A percentile compares a stretch with the other conserved stretches of the same genome.
These are phyloP conservation scores for Tricholoma bakamatsutake DNA, from an alignment of 768 basidiomycete species.

Conservation along the genomic window DNA sequence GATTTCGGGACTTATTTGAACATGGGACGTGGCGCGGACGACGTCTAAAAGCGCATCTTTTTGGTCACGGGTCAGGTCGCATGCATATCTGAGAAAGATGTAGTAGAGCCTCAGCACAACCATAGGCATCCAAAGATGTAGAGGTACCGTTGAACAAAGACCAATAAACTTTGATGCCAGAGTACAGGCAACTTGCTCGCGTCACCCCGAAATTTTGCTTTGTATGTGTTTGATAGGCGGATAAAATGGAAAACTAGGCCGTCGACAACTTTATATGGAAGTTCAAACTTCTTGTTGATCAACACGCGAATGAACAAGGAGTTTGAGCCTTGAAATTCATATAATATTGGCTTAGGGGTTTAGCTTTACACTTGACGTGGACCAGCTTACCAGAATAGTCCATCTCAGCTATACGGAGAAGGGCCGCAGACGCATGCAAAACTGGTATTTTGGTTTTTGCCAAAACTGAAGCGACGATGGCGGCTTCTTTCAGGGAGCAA, in stretches of 20 bases:
- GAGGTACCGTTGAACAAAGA: conserved; percentile 83
- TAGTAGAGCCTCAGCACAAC: neutral
- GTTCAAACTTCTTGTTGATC: conserved; percentile 95
- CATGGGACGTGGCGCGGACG: conserved; percentile 77
- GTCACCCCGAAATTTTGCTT: conserved; percentile 62
- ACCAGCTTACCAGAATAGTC: conserved; percentile 74
- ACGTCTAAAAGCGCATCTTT: conserved; percentile 97
- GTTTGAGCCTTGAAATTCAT: conserved; percentile 56
- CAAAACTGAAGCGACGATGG: conserved; percentile 88
- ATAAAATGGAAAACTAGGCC: conserved; percentile 98
- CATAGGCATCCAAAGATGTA: neutral
- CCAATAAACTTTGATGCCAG: conserved; percentile 96
- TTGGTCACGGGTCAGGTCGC: conserved; percentile 93
- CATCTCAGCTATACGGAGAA: conserved; percentile 92
- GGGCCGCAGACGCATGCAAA: conserved; percentile 93
- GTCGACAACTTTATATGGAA: conserved; percentile 97
- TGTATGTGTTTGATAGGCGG: conserved; percentile 88
- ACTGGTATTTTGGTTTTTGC: conserved; percentile 90
- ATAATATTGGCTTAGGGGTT: neutral
- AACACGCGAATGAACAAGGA: conserved; percentile 96
- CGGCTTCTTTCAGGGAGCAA: conserved; percentile 90
- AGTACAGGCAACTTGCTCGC: conserved; percentile 87
- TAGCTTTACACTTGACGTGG: neutral
- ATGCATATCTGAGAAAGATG: conserved; percentile 70
- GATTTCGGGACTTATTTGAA: conserved; percentile 85